Conservation (phyloP, 768 basidiomycete species). For the Amanita jacksonii region DNA sequence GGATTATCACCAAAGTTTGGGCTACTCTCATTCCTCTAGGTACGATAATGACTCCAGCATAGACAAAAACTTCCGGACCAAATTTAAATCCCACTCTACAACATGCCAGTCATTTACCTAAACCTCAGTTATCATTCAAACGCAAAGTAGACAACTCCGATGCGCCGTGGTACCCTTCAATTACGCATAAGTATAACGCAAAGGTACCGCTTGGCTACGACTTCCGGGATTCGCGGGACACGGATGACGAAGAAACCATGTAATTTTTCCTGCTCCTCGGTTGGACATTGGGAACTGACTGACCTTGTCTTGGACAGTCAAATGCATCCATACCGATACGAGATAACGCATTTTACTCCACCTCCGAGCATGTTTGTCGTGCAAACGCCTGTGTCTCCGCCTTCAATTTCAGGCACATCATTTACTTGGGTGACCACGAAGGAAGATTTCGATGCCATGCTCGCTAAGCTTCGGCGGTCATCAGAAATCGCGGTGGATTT, state of each 20-base stretch:
- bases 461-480: conserved; percentile 53
- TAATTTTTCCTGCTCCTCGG: conserved; percentile 14
- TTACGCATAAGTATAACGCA: conserved; percentile 76
- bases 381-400: conserved; percentile 35
- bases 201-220: conserved; percentile 71
- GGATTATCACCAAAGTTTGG: conserved; percentile 25
- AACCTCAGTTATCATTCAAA: conserved; percentile 76
- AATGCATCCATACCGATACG: conserved; percentile 78
- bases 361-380: conserved; percentile 53
- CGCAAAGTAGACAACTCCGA: conserved; percentile 48
- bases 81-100: conserved; percentile 52
- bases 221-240: conserved; percentile 23
- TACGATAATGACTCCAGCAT: conserved; percentile 1
- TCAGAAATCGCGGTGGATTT: conserved; percentile 87
- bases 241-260: conserved; percentile 19
- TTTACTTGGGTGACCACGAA: conserved; percentile 64
- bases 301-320: conserved; percentile 16
- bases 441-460: conserved; percentile 47
- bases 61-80: conserved; percentile 22
- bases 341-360: conserved; percentile 66
- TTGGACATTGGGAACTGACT: conserved; percentile 10
- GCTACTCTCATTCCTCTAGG: neutral
- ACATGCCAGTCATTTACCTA: conserved; percentile 65
- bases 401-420: conserved; percentile 53
- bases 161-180: conserved; percentile 56